Percentiles rank a stretch among this genome's conserved stretches.
phyloP scores from a whole-genome alignment of 225 moss, liverwort and hornwort species.

The Pseudisothecium myosuroides region DNA sequence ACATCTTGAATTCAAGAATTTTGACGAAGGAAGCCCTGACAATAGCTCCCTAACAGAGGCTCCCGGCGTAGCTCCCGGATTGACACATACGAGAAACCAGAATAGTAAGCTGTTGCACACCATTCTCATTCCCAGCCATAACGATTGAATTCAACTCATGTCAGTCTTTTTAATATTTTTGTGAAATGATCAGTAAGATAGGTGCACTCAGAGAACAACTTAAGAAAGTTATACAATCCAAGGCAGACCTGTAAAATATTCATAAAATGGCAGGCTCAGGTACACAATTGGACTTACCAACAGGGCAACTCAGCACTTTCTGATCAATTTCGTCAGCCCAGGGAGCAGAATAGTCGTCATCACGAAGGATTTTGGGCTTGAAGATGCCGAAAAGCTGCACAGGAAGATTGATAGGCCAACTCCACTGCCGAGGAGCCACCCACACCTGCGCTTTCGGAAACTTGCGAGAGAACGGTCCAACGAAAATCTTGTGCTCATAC shows the following conservation, averaged over 20 bases:
- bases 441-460: slow-evolving; percentile 90
- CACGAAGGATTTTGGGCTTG: slow-evolving; percentile 52
- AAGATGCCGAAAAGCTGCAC: slow-evolving; percentile 93
- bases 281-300: slow-evolving; percentile 37
- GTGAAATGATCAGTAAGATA: not conserved
- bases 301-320: slow-evolving; percentile 84
- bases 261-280: not conserved
- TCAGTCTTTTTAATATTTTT: not conserved
- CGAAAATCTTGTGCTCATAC: slow-evolving; percentile 97
- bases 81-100: not conserved
- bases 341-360: slow-evolving; percentile 47
- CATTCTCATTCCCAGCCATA: not conserved
- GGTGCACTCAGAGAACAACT: not conserved
- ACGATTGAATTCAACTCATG: not conserved
- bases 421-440: slow-evolving; percentile 99
- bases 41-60: not conserved
- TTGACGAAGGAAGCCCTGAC: not conserved
- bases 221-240: not conserved
- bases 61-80: not conserved
- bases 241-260: not conserved
- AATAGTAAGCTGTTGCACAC: not conserved
- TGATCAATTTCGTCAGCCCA: slow-evolving; percentile 95
- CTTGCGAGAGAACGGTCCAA: slow-evolving; percentile 90
- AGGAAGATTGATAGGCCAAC: slow-evolving; percentile 94
- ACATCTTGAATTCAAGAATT: not conserved